Base-by-base conservation (phyloP, 805 yeast species). In the Maudiozyma barnettii region DNA sequence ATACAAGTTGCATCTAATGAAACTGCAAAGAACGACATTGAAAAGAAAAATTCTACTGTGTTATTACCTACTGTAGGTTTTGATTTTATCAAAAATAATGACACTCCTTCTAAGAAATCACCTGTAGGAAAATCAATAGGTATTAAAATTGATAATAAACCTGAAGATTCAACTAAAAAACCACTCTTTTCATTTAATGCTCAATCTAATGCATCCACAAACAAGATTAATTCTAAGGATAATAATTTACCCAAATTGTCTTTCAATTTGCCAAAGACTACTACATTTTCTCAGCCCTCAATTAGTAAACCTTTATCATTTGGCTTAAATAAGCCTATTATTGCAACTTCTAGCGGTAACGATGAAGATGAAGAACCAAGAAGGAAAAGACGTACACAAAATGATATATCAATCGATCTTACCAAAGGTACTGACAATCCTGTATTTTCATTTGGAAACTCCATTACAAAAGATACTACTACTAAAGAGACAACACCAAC, bases 21-120 rank as follows among this genome's bases (percentile, higher is more conserved):
- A 7, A n/a, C 37, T 4, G 3, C 22, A 22, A 36, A 36, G 4
- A 6, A 18, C 18, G 16, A 31, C 30, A 26, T 26, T 26, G 30
- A 45, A 31, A 10, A 45, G 37, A 29, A 45, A 22, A 49, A 51
- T 41, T 26, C 43, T 23, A 26, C 43, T 18, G 45, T 49, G 14
- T 44, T 60, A 8, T 26, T 48, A 14, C 68, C 68, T 13, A 60
- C 66, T 3, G 48, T 54, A 1, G 67, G 65, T 2, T 64, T 64
- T 39, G 65, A 64, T 48, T 64, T 64, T 41, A 45, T 63, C 9
- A 62, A 58, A 35, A 45, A 51, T 16, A 48, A 46, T 19, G 58
- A 55, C 12, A 57, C 58, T 3, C 56, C 58, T 2, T 53, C 61
- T 1, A 52, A 52, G 46, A 48, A 47, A 23, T 30, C 39, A 13